phyloP scores from a whole-genome alignment of 768 basidiomycete genomes.

The Clavulina sp. region DNA sequence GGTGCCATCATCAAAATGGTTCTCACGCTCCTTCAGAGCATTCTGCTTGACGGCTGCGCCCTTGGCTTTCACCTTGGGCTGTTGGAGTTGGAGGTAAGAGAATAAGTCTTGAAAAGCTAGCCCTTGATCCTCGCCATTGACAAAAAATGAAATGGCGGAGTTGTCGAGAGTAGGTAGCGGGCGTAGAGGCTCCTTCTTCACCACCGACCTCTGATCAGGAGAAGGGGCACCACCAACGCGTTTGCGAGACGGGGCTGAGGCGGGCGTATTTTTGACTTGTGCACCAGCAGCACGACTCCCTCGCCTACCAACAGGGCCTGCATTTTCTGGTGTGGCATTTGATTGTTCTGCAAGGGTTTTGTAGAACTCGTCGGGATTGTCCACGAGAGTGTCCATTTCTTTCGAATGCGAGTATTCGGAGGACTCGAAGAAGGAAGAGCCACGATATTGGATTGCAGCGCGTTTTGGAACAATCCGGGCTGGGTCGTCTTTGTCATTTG shows the following conservation, averaged over 20 bases:
- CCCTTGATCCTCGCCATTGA: slow-evolving; percentile 76
- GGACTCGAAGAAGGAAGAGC: slow-evolving; percentile 92
- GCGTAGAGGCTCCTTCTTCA: slow-evolving; percentile 26
- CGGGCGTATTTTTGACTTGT: slow-evolving; percentile 50
- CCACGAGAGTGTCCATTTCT: slow-evolving; percentile 84
- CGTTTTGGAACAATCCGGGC: slow-evolving; percentile 75
- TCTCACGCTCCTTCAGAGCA: slow-evolving; percentile 29
- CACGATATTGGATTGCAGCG: slow-evolving; percentile 86
- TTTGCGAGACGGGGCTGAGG: slow-evolving; percentile 17
- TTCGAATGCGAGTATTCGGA: slow-evolving; percentile 76
- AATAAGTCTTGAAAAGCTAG: slow-evolving; percentile 76
- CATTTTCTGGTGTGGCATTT: slow-evolving; percentile 25
- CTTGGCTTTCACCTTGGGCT: slow-evolving; percentile 43
- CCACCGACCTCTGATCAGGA: too few relatives aligned
- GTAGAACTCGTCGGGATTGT: too few relatives aligned
- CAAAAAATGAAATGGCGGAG: slow-evolving; percentile 74
- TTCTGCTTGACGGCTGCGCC: slow-evolving; percentile 30
- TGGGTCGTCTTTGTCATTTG: slow-evolving; percentile 57
- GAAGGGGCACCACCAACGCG: slow-evolving; percentile 2
- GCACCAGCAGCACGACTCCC: too few relatives aligned
- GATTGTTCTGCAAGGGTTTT: slow-evolving; percentile 15
- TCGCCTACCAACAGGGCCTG: slow-evolving; percentile 38
- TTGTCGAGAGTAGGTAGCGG: slow-evolving; percentile 49
- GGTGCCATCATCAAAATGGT: slow-evolving; percentile 83
- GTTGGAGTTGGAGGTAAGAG: slow-evolving; percentile 71